Conservation (phyloP, 1,284 basidiomycete species). For the Pascua sp. region DNA sequence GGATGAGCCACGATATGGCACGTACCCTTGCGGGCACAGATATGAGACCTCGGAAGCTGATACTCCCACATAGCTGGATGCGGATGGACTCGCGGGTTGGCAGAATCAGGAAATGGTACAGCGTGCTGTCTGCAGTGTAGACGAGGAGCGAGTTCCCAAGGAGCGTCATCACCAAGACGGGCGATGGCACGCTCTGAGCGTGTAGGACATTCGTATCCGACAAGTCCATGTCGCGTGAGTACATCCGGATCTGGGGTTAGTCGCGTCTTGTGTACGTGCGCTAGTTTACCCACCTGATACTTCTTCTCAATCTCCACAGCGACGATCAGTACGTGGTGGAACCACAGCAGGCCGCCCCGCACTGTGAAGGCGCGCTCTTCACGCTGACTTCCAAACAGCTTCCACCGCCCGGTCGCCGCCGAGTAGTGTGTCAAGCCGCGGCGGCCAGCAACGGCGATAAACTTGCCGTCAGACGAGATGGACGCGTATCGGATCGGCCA, state of each 20-base stretch:
- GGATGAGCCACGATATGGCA: constrained; percentile 96
- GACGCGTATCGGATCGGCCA: constrained; percentile 95
- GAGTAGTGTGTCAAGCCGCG: constrained; percentile 92
- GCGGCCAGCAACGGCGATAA: constrained; percentile 90
- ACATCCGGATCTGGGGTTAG: constrained; percentile 71
- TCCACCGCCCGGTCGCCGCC: constrained; percentile 91
- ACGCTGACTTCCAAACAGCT: constrained; percentile 74
- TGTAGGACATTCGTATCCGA: constrained; percentile 79
- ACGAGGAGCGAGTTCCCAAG: constrained; percentile 96
- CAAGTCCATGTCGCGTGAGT: constrained; percentile 92
- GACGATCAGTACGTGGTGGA: constrained; percentile 89
- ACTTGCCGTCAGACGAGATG: constrained; percentile 81
- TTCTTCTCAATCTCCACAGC: constrained; percentile 76
- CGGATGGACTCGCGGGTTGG: constrained; percentile 79
- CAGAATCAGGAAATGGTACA: constrained; percentile 88
- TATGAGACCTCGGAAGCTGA: constrained; percentile 89
- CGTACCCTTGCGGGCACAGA: constrained; percentile 78
- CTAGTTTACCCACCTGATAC: constrained; percentile 63
- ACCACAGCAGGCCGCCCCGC: constrained; percentile 91
- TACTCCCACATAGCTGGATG: constrained; percentile 87
- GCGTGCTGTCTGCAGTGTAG: constrained; percentile 92
- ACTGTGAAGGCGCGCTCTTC: constrained; percentile 89
- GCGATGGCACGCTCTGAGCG: constrained; percentile 70
- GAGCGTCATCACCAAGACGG: constrained; percentile 79
- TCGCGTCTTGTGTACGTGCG: background rate